These are phyloP conservation scores for Vitis hybrid DNA, from an alignment of 177 flowering plant genomes.

Conservation along the genomic window DNA sequence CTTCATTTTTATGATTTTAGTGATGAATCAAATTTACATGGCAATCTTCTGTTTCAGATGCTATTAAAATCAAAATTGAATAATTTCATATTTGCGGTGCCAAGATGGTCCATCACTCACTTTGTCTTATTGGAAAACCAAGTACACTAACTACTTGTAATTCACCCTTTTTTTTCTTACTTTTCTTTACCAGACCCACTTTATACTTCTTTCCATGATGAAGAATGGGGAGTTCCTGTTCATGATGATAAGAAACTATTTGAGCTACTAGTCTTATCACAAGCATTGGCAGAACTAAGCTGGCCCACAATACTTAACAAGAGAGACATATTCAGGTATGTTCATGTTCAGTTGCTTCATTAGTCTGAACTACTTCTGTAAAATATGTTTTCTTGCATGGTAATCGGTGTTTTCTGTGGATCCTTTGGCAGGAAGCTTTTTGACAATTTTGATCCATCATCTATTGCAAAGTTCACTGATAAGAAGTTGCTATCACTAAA, in stretches of 20 bases:
- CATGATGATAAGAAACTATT: conserved; percentile 67
- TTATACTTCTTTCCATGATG: conserved; percentile 73
- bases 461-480: conserved; percentile 57
- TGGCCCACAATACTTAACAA: conserved; percentile 75
- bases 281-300: conserved; percentile 73
- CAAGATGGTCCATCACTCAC: background rate
- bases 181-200: conserved; percentile 50
- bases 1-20: too few species aligned
- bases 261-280: conserved; percentile 76
- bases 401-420: conserved; percentile 9
- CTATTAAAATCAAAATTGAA: too few species aligned
- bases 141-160: background rate
- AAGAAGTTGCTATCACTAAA: conserved; percentile 47
- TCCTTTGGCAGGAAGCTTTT: conserved; percentile 61
- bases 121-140: background rate
- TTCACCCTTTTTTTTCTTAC: background rate
- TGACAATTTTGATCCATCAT: conserved; percentile 56
- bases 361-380: background rate
- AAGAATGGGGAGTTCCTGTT: conserved; percentile 93
- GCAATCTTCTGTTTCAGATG: too few species aligned
- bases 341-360: background rate
- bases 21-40: too few species aligned
- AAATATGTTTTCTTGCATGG: background rate
- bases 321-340: conserved; percentile 64
- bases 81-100: background rate